Evolutionary conservation across 257 asterid genomes (phyloP).

Genomic region (Haberlea rhodopensis): DNA sequence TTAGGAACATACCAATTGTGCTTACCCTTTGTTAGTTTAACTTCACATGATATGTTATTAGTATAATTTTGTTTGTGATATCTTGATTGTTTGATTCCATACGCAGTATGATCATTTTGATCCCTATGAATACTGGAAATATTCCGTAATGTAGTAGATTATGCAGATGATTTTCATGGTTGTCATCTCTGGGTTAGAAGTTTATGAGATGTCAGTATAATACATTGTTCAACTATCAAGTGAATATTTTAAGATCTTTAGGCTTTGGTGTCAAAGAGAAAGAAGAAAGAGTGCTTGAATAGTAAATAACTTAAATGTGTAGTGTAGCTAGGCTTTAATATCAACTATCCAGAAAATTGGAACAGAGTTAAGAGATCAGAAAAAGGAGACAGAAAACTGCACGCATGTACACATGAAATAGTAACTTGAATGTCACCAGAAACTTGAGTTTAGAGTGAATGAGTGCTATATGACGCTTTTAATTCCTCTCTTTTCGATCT

Average conservation of each 20-base stretch:
- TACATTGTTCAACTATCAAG: constrained; percentile 7
- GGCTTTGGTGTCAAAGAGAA: constrained; percentile 11
- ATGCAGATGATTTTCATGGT: constrained; percentile 11
- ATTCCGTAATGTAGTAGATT: constrained; percentile 9
- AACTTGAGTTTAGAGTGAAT: background rate
- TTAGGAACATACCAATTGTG: constrained; percentile 69
- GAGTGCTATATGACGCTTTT: background rate
- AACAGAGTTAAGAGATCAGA: background rate
- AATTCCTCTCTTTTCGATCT: constrained; percentile 11
- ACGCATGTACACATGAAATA: background rate
- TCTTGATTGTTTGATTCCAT: constrained; percentile 18
- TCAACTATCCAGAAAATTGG: background rate
- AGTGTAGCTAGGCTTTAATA: constrained; percentile 17
- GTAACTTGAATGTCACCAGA: background rate
- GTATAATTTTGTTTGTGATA: constrained; percentile 1
- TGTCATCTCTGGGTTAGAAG: constrained; percentile 5
- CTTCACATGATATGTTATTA: too few species aligned
- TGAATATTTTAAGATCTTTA: constrained; percentile 9
- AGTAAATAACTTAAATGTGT: background rate
- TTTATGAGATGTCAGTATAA: background rate
- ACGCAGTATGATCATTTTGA: background rate
- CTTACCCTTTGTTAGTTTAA: too few species aligned
- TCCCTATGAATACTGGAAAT: background rate
- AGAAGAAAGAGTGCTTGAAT: background rate
- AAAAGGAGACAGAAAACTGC: background rate